Conservation (phyloP, 1,139 yeast genomes). For the Martiniozyma asiatica region DNA sequence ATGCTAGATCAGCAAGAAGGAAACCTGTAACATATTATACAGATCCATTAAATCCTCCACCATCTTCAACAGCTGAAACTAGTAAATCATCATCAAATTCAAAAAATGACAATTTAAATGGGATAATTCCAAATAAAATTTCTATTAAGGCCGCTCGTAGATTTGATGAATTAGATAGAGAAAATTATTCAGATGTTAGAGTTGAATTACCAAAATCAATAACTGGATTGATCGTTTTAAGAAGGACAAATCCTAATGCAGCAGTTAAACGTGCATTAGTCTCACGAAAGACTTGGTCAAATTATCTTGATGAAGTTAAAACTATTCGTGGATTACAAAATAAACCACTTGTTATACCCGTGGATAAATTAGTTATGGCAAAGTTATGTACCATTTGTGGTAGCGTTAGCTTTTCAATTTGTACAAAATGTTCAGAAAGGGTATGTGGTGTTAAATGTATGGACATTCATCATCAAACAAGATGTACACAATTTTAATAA, state of each 20-base stretch:
- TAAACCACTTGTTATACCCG: constrained; percentile 16
- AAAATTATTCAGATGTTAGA: constrained; percentile 28
- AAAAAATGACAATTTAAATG: constrained; percentile 2
- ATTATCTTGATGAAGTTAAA: constrained; percentile 27
- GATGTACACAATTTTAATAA: constrained; percentile 23
- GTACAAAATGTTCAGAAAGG: constrained; percentile 27
- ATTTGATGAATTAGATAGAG: constrained; percentile 28
- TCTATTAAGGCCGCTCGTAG: constrained; percentile 24
- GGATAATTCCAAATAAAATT: constrained; percentile 8
- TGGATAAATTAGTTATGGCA: constrained; percentile 23
- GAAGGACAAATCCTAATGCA: constrained; percentile 17
- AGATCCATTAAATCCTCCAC: no score
- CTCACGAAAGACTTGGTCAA: constrained; percentile 28
- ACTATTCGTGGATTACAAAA: constrained; percentile 13
- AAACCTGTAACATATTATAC: no score
- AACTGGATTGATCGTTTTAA: constrained; percentile 10
- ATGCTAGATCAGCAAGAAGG: no score
- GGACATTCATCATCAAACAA: constrained; percentile 28
- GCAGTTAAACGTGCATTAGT: constrained; percentile 26
- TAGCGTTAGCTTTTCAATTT: constrained; percentile 26
- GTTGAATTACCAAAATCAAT: constrained; percentile 27
- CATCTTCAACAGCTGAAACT: no score
- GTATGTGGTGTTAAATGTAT: constrained; percentile 29
- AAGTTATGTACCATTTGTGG: constrained; percentile 34
- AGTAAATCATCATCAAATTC: no score